These are phyloP conservation scores for Sphagnurus paluster DNA, from an alignment of 1,284 basidiomycete species.

Conservation along the genomic window DNA sequence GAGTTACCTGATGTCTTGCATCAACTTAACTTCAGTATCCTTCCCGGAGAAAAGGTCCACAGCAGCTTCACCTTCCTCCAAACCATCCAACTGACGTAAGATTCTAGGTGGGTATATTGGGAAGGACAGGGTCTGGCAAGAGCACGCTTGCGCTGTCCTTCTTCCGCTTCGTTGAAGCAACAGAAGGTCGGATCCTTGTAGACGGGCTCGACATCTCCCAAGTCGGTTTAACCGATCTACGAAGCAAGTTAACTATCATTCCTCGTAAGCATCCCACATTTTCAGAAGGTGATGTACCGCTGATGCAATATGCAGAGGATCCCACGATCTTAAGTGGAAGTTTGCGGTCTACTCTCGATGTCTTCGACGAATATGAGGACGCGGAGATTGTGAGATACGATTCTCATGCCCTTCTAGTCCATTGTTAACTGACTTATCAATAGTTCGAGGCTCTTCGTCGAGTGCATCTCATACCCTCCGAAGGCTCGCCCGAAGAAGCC, in stretches of 20 bases:
- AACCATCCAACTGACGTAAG: background rate
- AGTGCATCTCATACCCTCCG: slow-evolving; percentile 80
- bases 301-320: slow-evolving; percentile 58
- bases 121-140: slow-evolving; percentile 88
- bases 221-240: slow-evolving; percentile 87
- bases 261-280: slow-evolving; percentile 59
- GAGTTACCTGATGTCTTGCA: slow-evolving; percentile 88
- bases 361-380: slow-evolving; percentile 89
- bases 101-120: slow-evolving; percentile 77
- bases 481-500: slow-evolving; percentile 51
- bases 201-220: slow-evolving; percentile 87
- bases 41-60: slow-evolving; percentile 70
- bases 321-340: slow-evolving; percentile 89
- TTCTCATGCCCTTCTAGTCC: slow-evolving; percentile 20
- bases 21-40: slow-evolving; percentile 75
- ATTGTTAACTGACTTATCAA: slow-evolving; percentile 6
- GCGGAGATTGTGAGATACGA: slow-evolving; percentile 65
- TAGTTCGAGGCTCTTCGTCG: slow-evolving; percentile 87
- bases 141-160: slow-evolving; percentile 90
- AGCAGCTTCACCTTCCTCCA: background rate
- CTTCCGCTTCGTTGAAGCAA: slow-evolving; percentile 94
- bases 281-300: background rate
- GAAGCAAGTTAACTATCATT: slow-evolving; percentile 88
- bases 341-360: slow-evolving; percentile 86
- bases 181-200: slow-evolving; percentile 78